Evolutionary conservation across 139 green algal genomes (phyloP).

Genomic region (Edaphochlamys debaryana): DNA sequence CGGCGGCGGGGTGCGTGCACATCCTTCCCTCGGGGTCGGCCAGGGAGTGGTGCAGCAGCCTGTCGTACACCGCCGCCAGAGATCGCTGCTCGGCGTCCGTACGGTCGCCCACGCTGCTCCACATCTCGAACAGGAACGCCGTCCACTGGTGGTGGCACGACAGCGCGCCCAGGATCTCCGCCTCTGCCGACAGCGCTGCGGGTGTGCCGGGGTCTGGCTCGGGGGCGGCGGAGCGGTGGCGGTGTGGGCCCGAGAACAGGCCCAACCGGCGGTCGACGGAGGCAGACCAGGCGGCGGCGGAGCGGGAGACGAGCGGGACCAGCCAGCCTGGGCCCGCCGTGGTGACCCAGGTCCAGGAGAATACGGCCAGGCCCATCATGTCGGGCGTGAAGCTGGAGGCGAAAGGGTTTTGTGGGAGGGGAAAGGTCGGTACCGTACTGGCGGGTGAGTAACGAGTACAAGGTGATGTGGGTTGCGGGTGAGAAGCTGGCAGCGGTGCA

Average conservation of each 20-base stretch:
- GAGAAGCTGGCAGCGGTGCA: too few species aligned
- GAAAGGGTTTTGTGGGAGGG: not conserved
- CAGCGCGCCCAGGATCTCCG: constrained; percentile 29
- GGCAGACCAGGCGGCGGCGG: constrained; percentile 66
- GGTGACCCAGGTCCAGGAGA: constrained; percentile 74
- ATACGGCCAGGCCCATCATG: constrained; percentile 60
- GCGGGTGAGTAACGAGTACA: not conserved
- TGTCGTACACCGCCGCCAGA: constrained; percentile 23
- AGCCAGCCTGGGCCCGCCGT: constrained; percentile 56
- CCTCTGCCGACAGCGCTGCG: constrained; percentile 9
- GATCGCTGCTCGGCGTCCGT: constrained; percentile 28
- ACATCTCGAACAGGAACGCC: constrained; percentile 53
- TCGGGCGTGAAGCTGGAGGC: constrained; percentile 52
- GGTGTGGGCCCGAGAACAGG: constrained; percentile 64
- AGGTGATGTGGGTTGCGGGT: not conserved
- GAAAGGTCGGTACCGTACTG: too few species aligned
- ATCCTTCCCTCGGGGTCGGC: constrained; percentile 38
- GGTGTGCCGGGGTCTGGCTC: too few species aligned
- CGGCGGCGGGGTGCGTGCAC: constrained; percentile 69
- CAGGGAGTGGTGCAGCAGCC: constrained; percentile 65
- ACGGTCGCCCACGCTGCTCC: constrained; percentile 37
- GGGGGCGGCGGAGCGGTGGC: not conserved
- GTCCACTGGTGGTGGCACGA: constrained; percentile 47
- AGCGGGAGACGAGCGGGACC: constrained; percentile 62
- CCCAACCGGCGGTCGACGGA: constrained; percentile 64